phyloP scores from a whole-genome alignment of 2,329 filamentous ascomycete species.

The Trichoderma harzianum region DNA sequence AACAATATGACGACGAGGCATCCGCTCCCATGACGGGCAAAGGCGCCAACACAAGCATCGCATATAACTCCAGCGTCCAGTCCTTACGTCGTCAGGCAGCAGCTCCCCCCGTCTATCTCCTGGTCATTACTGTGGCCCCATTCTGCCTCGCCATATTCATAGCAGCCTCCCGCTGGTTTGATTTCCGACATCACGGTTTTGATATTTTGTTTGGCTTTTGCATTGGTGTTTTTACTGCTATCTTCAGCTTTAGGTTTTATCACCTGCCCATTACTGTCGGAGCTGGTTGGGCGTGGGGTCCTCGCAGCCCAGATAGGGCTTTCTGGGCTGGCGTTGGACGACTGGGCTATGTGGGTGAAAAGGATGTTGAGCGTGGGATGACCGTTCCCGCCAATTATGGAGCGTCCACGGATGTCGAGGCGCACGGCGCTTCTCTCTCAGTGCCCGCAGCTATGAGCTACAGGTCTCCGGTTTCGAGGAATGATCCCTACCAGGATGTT shows the following conservation, averaged over 20 bases:
- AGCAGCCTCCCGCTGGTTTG: constrained; percentile 78
- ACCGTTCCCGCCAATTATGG: constrained; percentile 25
- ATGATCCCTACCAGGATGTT: constrained; percentile 31
- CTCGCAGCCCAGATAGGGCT: constrained; percentile 66
- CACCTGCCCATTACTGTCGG: constrained; percentile 72
- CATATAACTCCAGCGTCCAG: constrained; percentile 34
- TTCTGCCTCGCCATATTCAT: constrained; percentile 76
- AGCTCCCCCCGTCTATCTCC: constrained; percentile 75
- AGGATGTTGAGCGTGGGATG: constrained; percentile 25
- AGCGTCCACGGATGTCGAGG: constrained; percentile 27
- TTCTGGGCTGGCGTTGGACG: constrained; percentile 74
- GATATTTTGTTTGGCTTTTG: constrained; percentile 83
- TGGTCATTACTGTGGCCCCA: constrained; percentile 67
- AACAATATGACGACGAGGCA: constrained; percentile 32
- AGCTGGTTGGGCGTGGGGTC: constrained; percentile 86
- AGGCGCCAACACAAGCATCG: constrained; percentile 21
- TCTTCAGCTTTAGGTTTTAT: constrained; percentile 79
- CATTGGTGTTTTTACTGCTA: constrained; percentile 68
- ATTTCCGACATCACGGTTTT: constrained; percentile 89
- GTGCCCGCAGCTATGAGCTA: constrained; percentile 19
- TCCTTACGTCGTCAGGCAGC: constrained; percentile 66
- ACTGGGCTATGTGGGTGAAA: constrained; percentile 51
- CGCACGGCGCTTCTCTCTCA: background rate
- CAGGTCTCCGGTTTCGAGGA: constrained; percentile 7
- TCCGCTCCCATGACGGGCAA: constrained; percentile 28